These are phyloP conservation scores for Dissophora ornata DNA, from an alignment of 192 early-diverging fungal genomes.

Conservation along the genomic window DNA sequence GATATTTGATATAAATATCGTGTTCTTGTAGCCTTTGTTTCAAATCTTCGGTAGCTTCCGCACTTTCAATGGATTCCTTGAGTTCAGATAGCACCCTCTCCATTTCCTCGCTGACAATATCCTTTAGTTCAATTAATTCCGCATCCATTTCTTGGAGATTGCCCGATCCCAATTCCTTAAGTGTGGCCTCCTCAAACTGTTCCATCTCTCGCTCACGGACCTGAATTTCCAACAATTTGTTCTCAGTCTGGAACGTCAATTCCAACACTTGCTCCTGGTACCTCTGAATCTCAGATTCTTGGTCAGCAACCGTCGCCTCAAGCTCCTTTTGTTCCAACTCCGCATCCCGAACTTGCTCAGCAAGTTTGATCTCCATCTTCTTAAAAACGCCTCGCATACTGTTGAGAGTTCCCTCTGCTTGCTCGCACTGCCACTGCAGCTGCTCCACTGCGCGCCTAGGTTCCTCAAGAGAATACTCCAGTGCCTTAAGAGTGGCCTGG, in stretches of 20 bases:
- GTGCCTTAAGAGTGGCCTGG: neutral
- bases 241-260: neutral
- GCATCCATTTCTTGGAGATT: conserved; percentile 1
- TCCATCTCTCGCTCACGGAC: neutral
- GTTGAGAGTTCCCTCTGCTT: neutral
- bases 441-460: conserved; percentile 16
- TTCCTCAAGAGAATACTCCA: conserved; percentile 6
- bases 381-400: neutral
- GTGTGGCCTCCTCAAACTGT: conserved; percentile 6
- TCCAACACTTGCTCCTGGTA: conserved; percentile 5
- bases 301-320: conserved; percentile 7
- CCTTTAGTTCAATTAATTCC: neutral
- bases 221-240: conserved; percentile 6
- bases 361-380: conserved; percentile 10
- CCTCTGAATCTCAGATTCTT: conserved; percentile 9
- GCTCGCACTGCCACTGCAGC: neutral
- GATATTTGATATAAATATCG: conserved; percentile 4
- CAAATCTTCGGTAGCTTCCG: no score
- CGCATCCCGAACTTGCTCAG: conserved; percentile 2
- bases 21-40: conserved; percentile 5
- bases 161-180: neutral
- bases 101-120: neutral
- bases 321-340: conserved; percentile 9
- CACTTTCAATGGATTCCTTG: no score
- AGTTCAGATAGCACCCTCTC: neutral